These are phyloP conservation scores for Pseudocercospora fuligena DNA, from an alignment of 2,329 filamentous ascomycete genomes.

Conservation along the genomic window DNA sequence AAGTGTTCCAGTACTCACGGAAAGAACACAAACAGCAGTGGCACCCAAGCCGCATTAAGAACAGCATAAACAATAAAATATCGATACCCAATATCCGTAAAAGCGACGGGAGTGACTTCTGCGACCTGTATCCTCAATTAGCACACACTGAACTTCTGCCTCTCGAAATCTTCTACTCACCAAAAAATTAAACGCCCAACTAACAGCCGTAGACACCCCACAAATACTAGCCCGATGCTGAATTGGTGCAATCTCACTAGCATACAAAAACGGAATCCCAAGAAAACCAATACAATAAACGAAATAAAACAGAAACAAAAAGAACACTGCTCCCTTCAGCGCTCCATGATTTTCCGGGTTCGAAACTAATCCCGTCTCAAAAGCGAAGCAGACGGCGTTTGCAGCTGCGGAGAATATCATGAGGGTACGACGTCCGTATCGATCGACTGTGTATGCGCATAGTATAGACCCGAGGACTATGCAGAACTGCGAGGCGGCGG, in stretches of 20 bases:
- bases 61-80: conserved; percentile 40
- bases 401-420: conserved; percentile 31
- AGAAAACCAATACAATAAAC: conserved; percentile 34
- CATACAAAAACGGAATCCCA: conserved; percentile 30
- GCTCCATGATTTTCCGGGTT: conserved; percentile 12
- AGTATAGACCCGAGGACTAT: conserved; percentile 29
- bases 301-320: conserved; percentile 31
- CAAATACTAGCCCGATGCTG: conserved; percentile 32
- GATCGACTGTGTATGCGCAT: conserved; percentile 29
- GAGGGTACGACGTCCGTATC: conserved; percentile 28
- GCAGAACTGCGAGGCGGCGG: conserved; percentile 14
- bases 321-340: conserved; percentile 23
- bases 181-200: conserved; percentile 51
- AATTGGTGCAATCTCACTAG: conserved; percentile 33
- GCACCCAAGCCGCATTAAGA: conserved; percentile 35
- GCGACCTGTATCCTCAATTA: not conserved
- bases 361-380: conserved; percentile 13
- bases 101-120: conserved; percentile 44
- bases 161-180: not conserved
- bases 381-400: conserved; percentile 32
- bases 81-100: conserved; percentile 36
- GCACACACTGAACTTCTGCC: no score
- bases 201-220: conserved; percentile 49
- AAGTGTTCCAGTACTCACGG: not conserved
- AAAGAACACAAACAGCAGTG: conserved; percentile 36